Conservation (phyloP, 441 rosid genomes). For the Gossypium davidsonii region DNA sequence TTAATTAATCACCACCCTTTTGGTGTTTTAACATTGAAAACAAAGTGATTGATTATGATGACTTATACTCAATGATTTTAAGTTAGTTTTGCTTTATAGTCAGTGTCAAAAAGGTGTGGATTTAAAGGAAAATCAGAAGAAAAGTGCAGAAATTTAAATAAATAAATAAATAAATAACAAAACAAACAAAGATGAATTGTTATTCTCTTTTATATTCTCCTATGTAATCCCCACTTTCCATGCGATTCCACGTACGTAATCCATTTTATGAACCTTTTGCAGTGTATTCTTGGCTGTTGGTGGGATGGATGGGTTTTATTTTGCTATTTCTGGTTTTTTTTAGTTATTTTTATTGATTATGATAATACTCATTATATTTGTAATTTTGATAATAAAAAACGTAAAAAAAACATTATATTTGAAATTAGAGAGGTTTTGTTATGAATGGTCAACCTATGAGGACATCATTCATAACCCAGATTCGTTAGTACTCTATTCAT, state of each 20-base stretch:
- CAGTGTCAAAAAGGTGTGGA: background rate
- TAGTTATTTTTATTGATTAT: background rate
- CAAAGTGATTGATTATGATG: background rate
- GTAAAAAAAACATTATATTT: background rate
- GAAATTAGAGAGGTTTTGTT: background rate
- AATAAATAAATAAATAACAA: background rate
- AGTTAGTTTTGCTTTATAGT: background rate
- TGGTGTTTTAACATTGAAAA: background rate
- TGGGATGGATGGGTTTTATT: background rate
- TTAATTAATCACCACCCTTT: background rate
- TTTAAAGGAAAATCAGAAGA: slow-evolving; percentile 9
- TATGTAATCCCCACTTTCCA: slow-evolving; percentile 22
- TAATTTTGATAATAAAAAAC: too few species aligned
- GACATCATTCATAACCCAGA: slow-evolving; percentile 21
- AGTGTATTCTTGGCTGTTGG: slow-evolving; percentile 3
- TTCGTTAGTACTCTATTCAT: slow-evolving; percentile 19
- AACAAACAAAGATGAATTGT: slow-evolving; percentile 1
- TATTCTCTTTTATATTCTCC: slow-evolving; percentile 13
- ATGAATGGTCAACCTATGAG: slow-evolving; percentile 21
- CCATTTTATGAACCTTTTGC: slow-evolving; percentile 15
- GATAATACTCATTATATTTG: background rate
- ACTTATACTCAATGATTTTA: background rate
- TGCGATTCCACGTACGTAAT: slow-evolving; percentile 29
- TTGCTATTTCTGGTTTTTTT: too few species aligned
- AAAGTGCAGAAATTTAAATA: background rate